Percentiles rank a stretch among this genome's conserved stretches.
Conservation (phyloP, 2,329 filamentous ascomycete genomes). For the Didymella glomerata region DNA sequence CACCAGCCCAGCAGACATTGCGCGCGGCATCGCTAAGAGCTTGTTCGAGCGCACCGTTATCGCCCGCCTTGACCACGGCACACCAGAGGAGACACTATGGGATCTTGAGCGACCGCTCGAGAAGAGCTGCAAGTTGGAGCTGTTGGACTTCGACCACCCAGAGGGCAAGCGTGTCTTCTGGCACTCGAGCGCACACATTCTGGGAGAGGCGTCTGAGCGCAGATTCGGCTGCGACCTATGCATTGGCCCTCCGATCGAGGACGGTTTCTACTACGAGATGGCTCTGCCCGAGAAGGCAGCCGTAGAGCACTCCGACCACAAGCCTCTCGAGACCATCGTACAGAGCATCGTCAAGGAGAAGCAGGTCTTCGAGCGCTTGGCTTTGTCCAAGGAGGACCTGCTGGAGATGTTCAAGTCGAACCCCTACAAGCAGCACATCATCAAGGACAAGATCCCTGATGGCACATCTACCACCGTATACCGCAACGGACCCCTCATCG, state of each 20-base stretch:
- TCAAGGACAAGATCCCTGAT: constrained; percentile 88
- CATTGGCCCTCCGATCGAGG: constrained; percentile 89
- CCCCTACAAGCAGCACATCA: constrained; percentile 98
- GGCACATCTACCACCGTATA: constrained; percentile 94
- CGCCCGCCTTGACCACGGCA: constrained; percentile 79
- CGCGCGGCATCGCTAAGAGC: constrained; percentile 82
- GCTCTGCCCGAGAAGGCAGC: constrained; percentile 74
- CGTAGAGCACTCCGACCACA: constrained; percentile 81
- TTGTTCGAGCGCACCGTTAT: constrained; percentile 87
- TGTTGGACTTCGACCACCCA: constrained; percentile 80
- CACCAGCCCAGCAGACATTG: constrained; percentile 83
- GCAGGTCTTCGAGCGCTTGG: constrained; percentile 90
- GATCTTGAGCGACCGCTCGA: constrained; percentile 91
- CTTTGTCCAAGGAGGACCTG: constrained; percentile 87
- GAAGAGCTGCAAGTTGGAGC: constrained; percentile 82
- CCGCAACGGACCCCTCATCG: constrained; percentile 90
- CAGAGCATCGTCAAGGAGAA: constrained; percentile 92
- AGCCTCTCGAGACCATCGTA: constrained; percentile 82
- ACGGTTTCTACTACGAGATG: constrained; percentile 99
- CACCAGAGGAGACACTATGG: constrained; percentile 80
- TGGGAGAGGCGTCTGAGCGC: constrained; percentile 93
- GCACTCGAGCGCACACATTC: constrained; percentile 94
- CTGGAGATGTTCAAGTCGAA: constrained; percentile 98
- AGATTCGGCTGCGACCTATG: constrained; percentile 91
- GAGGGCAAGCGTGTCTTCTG: constrained; percentile 95